Base-by-base conservation (phyloP, 495 filamentous ascomycete genomes). In the Hypoxylon subgilvum region DNA sequence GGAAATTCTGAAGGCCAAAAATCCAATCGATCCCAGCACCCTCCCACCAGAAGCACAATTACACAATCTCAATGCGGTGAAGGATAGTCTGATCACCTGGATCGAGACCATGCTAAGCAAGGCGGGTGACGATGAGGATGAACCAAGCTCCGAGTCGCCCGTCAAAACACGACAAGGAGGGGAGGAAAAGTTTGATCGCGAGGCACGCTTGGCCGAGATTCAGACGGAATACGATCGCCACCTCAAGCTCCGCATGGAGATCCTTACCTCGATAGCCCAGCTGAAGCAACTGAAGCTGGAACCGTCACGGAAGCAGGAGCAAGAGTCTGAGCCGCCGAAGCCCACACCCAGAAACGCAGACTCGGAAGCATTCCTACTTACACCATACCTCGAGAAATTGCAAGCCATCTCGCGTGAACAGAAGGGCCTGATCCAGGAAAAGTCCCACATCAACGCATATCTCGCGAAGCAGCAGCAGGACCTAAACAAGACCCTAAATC, bases 21-120 rank as follows among this genome's bases (percentile, higher is more conserved):
- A 63, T 9, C 55, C 69, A 12, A 61, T 63, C 36, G 55, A 62
- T 1, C 69, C 71, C 21, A 65, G 66, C 12, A 58, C 22, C 19
- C 41, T 76, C 28, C 62, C 70, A 14, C 63, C 69, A 1, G 58
- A 66, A 53, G 69, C 75, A 2, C 78, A 76, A 28, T 50, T 76
- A 25, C 79, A 76, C 50, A 85, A 84, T 10, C 61, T 79, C 30
- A 75, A 72, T 17, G 66, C 60, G n/a, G 84, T 84, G 2, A 76
- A 88, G 18, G 79, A 83, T 63, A 85, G 84, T 42, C 72, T 91
- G 47, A 86, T 90, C 31, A 77, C 79, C 58, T 91, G 88, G 87
- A 86, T 91, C 17, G 87, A 91, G 66, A 74, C 78, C 9, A 86
- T 88, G 54, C 72, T 91, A 6, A 74, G 77, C 22, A 82, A 76